Percentiles rank a stretch among this genome's conserved stretches.
These are phyloP conservation scores for Pluteus cervinus DNA, from an alignment of 768 basidiomycete species.

Conservation along the genomic window DNA sequence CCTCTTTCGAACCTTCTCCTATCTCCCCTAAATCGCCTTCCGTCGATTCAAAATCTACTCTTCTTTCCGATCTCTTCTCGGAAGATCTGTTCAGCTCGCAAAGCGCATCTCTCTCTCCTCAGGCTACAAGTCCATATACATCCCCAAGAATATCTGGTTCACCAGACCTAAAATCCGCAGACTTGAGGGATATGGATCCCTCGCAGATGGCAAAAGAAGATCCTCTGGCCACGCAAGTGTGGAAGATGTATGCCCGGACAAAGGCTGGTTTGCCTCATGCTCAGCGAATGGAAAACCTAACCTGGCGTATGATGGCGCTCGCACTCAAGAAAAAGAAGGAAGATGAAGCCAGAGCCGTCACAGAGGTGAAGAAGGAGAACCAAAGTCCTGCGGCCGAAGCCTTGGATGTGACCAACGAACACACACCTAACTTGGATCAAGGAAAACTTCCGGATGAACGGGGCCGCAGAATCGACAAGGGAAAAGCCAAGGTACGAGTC, in stretches of 20 bases:
- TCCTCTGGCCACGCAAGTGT: slow-evolving; percentile 91
- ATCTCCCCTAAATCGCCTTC: slow-evolving; percentile 39
- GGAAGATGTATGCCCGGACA: slow-evolving; percentile 92
- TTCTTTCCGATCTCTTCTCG: slow-evolving; percentile 65
- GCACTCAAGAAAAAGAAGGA: slow-evolving; percentile 87
- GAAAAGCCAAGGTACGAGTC: slow-evolving; percentile 70
- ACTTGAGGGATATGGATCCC: slow-evolving; percentile 48
- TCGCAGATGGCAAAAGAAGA: slow-evolving; percentile 75
- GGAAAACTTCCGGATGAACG: slow-evolving; percentile 33
- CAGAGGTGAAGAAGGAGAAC: slow-evolving; percentile 28
- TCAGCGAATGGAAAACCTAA: slow-evolving; percentile 95
- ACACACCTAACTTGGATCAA: no score
- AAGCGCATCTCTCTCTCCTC: slow-evolving; percentile 31
- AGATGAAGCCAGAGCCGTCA: no score
- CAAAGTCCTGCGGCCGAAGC: slow-evolving; percentile 6
- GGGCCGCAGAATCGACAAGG: slow-evolving; percentile 75
- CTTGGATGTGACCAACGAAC: slow-evolving; percentile 10
- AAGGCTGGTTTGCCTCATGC: slow-evolving; percentile 89
- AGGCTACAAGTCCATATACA: slow-evolving; percentile 48
- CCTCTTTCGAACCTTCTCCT: slow-evolving; percentile 32
- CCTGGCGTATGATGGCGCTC: slow-evolving; percentile 98
- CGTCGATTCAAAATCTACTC: slow-evolving; percentile 51
- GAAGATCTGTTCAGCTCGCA: slow-evolving; percentile 55
- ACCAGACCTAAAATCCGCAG: slow-evolving; percentile 51
- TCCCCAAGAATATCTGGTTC: slow-evolving; percentile 66